Percentiles rank a stretch among this genome's conserved stretches.
Evolutionary conservation across 169 alveolate species (phyloP).

Genomic region (Plasmodium blacklocki): DNA sequence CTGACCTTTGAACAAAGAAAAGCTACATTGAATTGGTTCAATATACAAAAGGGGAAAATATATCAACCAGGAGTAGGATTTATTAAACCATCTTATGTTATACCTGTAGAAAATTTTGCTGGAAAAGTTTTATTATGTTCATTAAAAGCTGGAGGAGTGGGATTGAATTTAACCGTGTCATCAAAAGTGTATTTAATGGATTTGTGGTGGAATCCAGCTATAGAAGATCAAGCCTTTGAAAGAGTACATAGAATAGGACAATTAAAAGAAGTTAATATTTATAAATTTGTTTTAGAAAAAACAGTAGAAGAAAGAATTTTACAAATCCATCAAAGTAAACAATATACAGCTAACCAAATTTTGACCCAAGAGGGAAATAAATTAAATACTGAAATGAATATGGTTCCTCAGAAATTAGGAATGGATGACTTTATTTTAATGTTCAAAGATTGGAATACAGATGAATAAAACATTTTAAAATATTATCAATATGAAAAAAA

Average conservation of each 20-base stretch:
- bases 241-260: constrained; percentile 97
- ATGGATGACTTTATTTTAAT: constrained; percentile 69
- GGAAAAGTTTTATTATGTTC: constrained; percentile 86
- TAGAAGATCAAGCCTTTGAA: constrained; percentile 94
- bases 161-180: constrained; percentile 89
- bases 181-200: constrained; percentile 88
- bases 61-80: constrained; percentile 69
- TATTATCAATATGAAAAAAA: too few species aligned
- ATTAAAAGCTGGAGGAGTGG: constrained; percentile 92
- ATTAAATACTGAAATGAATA: constrained; percentile 48
- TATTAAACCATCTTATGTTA: constrained; percentile 10
- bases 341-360: constrained; percentile 71
- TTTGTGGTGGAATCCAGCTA: constrained; percentile 95
- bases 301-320: constrained; percentile 91
- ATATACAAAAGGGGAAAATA: constrained; percentile 62
- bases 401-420: constrained; percentile 57
- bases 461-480: constrained; percentile 8
- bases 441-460: constrained; percentile 73
- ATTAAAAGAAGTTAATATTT: constrained; percentile 86
- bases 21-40: constrained; percentile 61
- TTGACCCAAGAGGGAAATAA: constrained; percentile 63
- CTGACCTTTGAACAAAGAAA: constrained; percentile 64
- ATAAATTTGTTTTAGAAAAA: constrained; percentile 86
- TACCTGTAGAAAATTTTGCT: constrained; percentile 69
- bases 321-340: constrained; percentile 82